Conservation (phyloP, 2,329 filamentous ascomycete species). For the Clonostachys chloroleuca region DNA sequence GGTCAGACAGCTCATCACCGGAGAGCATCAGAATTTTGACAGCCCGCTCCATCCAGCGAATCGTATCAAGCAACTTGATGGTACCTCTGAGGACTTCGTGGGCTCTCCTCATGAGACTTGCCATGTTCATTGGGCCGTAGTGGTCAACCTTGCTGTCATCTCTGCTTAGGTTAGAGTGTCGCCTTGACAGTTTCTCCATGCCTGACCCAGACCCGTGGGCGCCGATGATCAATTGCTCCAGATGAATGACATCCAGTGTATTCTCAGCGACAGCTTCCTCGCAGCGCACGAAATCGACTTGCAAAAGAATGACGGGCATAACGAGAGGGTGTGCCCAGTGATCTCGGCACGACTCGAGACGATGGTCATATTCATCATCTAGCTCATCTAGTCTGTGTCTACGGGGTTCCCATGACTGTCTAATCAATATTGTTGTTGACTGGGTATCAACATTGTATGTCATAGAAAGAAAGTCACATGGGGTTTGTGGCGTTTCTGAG, state of each 20-base stretch:
- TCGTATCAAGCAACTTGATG: constrained; percentile 38
- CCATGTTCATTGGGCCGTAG: constrained; percentile 35
- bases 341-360: constrained; percentile 34
- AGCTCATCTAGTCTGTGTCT: constrained; percentile 34
- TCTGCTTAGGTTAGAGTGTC: constrained; percentile 22
- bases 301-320: constrained; percentile 37
- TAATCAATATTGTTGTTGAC: constrained; percentile 32
- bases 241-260: constrained; percentile 30
- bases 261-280: constrained; percentile 38
- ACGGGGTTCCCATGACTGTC: constrained; percentile 35
- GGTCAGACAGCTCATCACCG: constrained; percentile 33
- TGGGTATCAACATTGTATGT: constrained; percentile 32
- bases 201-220: constrained; percentile 22
- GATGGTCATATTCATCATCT: constrained; percentile 35
- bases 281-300: constrained; percentile 38
- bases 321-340: constrained; percentile 42
- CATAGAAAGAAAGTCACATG: constrained; percentile 42
- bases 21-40: constrained; percentile 35
- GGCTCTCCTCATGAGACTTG: constrained; percentile 40
- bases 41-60: constrained; percentile 41
- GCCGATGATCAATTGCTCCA: constrained; percentile 33
- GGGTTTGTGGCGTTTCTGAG: constrained; percentile 34
- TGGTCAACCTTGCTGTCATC: constrained; percentile 10
- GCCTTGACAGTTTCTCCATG: too few species aligned
- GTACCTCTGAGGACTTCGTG: constrained; percentile 39